phyloP scores from a whole-genome alignment of 2,329 filamentous ascomycete genomes.

The Fusarium phyllophilum region DNA sequence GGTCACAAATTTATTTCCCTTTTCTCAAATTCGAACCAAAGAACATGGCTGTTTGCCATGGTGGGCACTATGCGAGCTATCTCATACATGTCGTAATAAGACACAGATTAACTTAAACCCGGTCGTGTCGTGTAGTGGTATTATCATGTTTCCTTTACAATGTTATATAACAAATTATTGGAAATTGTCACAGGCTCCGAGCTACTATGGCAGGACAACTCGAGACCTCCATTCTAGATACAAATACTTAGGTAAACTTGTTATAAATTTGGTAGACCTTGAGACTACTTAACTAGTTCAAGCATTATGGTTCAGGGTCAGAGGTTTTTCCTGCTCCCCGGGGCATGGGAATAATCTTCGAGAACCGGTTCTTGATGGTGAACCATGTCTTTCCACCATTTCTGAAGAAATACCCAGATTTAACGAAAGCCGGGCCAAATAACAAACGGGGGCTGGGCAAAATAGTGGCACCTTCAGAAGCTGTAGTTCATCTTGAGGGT shows the following conservation, averaged over 20 bases:
- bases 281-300: neutral
- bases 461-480: neutral
- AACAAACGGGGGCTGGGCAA: too few species aligned
- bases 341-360: neutral
- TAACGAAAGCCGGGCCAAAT: neutral
- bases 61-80: neutral
- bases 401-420: neutral
- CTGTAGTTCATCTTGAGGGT: neutral
- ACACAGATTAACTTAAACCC: rapidly evolving
- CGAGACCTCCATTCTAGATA: neutral
- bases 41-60: neutral
- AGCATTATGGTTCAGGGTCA: neutral
- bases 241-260: neutral
- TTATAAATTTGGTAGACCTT: neutral
- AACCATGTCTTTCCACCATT: neutral
- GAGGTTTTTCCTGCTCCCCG: neutral
- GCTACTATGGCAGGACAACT: neutral
- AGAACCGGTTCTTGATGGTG: neutral
- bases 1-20: neutral
- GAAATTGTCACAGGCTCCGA: too few species aligned
- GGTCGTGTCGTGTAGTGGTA: neutral
- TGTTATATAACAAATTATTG: too few species aligned
- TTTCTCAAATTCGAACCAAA: neutral
- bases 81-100: rapidly evolving
- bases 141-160: neutral